Conservation (phyloP, 345 rosid species). For the Bretschneidera sinensis region DNA sequence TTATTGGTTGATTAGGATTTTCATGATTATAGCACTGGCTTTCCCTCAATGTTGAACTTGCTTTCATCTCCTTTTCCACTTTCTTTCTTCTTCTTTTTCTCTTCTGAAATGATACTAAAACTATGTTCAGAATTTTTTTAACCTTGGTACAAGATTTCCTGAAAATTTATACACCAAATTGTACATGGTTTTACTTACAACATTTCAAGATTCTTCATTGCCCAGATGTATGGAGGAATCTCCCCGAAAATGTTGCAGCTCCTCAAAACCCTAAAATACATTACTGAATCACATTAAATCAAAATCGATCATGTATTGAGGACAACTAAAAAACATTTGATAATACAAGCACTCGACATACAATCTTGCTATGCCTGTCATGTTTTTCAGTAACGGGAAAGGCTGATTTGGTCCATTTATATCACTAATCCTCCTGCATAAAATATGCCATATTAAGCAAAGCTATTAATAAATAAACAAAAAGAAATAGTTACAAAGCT, state of each 20-base stretch:
- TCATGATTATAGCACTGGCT: too few relatives aligned
- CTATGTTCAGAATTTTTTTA: neutral
- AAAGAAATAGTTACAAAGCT: neutral
- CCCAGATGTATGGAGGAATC: conserved; percentile 37
- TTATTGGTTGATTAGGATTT: too few relatives aligned
- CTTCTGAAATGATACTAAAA: too few relatives aligned
- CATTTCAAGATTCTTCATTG: conserved; percentile 23
- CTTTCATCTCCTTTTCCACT: too few relatives aligned
- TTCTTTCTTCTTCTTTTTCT: too few relatives aligned
- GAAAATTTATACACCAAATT: neutral
- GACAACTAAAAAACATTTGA: conserved; percentile 1
- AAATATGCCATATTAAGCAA: conserved; percentile 7
- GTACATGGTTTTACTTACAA: conserved; percentile 28
- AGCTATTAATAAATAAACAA: neutral
- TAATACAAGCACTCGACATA: conserved; percentile 24
- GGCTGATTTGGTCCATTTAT: conserved; percentile 41
- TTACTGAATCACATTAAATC: conserved; percentile 10
- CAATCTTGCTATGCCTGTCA: conserved; percentile 29
- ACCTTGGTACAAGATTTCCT: neutral
- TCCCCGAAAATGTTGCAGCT: conserved; percentile 38
- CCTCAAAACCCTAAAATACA: conserved; percentile 36
- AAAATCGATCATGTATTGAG: conserved; percentile 1
- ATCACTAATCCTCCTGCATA: conserved; percentile 55
- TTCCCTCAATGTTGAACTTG: too few relatives aligned
- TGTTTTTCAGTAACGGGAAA: conserved; percentile 36